A percentile compares a stretch with the other conserved stretches of the same genome.
Evolutionary conservation across 1,284 basidiomycete species (phyloP).

Genomic region (Vanrija sp.): DNA sequence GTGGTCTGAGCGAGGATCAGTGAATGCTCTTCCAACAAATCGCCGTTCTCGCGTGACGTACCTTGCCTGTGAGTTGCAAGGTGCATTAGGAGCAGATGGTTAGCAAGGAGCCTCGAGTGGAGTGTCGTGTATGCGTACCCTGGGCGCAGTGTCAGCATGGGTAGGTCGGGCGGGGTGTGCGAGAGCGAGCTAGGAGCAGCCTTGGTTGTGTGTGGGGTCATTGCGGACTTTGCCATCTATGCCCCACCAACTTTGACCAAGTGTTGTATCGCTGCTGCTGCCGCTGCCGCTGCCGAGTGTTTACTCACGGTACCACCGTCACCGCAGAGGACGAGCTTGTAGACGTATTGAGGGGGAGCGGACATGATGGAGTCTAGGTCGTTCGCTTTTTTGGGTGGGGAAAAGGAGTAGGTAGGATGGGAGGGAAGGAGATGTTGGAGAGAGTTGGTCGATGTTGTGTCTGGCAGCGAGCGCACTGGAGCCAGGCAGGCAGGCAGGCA

Average conservation of each 20-base stretch:
- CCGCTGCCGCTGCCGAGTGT: no score
- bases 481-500: no score
- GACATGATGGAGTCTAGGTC: slow-evolving; percentile 29
- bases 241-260: no score
- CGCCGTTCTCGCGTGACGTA: slow-evolving; percentile 3
- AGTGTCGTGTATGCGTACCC: slow-evolving; percentile 15
- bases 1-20: slow-evolving; percentile 62
- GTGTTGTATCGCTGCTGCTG: background rate
- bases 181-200: background rate
- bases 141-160: slow-evolving; percentile 7
- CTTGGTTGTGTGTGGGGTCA: no score
- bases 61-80: slow-evolving; percentile 24
- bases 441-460: background rate
- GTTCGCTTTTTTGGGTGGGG: background rate
- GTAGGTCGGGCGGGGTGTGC: background rate
- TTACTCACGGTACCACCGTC: slow-evolving; percentile 90
- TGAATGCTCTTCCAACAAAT: no score
- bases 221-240: no score
- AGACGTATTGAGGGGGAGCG: slow-evolving; percentile 53
- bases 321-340: slow-evolving; percentile 95
- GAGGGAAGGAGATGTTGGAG: background rate
- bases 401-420: background rate
- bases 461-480: background rate
- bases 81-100: slow-evolving; percentile 2
- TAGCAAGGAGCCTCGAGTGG: background rate